Conservation (phyloP, 768 basidiomycete genomes). For the Kwoniella sp. region DNA sequence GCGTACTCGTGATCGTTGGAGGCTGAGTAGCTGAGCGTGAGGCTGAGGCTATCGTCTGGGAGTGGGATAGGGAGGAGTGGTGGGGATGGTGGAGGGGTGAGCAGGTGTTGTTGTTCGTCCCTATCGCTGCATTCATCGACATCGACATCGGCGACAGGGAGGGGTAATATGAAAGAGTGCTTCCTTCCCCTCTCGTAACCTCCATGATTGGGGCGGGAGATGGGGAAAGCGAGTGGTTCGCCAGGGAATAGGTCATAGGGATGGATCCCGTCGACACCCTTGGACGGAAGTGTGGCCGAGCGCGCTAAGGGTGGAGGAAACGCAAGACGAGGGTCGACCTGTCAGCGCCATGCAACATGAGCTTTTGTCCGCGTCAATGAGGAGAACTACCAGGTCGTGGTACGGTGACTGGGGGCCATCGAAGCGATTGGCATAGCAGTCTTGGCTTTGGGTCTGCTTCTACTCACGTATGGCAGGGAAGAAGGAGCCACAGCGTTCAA, state of each 20-base stretch:
- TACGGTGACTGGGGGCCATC: no score
- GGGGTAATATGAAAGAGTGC: not conserved
- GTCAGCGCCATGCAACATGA: not conserved
- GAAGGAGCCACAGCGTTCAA: constrained; percentile 21
- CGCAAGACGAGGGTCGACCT: not conserved
- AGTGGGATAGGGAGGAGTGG: constrained; percentile 17
- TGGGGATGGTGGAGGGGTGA: constrained; percentile 23
- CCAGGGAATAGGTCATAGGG: constrained; percentile 1
- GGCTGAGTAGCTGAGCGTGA: not conserved
- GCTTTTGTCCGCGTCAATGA: no score
- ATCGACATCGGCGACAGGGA: not conserved
- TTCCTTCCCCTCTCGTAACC: not conserved
- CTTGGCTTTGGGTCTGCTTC: not conserved
- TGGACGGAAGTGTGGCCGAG: constrained; percentile 22
- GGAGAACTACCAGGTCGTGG: no score
- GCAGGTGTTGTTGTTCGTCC: constrained; percentile 2
- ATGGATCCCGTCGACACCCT: constrained; percentile 19
- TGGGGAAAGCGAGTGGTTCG: not conserved
- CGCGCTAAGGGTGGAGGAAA: constrained; percentile 12
- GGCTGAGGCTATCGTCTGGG: not conserved
- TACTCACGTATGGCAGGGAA: constrained; percentile 24
- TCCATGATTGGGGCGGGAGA: not conserved
- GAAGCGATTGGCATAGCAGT: not conserved
- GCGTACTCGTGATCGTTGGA: not conserved
- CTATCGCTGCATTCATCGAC: not conserved